Conservation (phyloP, 1,284 basidiomycete species). For the Ganoderma sinense region DNA sequence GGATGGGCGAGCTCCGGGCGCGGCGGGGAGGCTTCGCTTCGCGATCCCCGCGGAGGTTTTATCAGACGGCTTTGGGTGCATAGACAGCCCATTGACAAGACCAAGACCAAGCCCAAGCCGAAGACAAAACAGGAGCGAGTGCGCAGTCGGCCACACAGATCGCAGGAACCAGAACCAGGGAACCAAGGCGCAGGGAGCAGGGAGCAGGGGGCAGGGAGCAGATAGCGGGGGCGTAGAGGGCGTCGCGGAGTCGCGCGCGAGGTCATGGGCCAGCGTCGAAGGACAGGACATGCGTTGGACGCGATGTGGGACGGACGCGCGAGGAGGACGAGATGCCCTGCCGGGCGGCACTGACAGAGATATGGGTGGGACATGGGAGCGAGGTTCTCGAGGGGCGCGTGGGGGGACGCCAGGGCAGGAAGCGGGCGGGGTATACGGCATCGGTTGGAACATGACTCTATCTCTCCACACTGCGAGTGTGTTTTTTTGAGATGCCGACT, state of each 20-base stretch:
- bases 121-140: not conserved
- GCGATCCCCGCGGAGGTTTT: constrained; percentile 1
- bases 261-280: not conserved
- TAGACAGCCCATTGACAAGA: not conserved
- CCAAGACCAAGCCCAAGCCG: no score
- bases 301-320: not conserved
- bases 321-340: not conserved
- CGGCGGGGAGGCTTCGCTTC: not conserved
- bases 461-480: not conserved
- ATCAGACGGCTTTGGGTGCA: not conserved
- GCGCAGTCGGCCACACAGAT: not conserved
- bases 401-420: not conserved
- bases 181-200: no score
- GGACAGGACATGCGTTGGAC: not conserved
- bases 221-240: not conserved
- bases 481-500: constrained; percentile 6
- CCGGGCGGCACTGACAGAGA: not conserved
- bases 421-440: not conserved
- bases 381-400: not conserved
- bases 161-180: no score
- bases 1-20: not conserved
- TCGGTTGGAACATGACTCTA: constrained; percentile 1
- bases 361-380: not conserved
- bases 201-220: not conserved
- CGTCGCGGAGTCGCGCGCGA: not conserved